A percentile compares a stretch with the other conserved stretches of the same genome.
These are phyloP conservation scores for Polytrichum commune DNA, from an alignment of 225 moss, liverwort and hornwort genomes.

Conservation along the genomic window DNA sequence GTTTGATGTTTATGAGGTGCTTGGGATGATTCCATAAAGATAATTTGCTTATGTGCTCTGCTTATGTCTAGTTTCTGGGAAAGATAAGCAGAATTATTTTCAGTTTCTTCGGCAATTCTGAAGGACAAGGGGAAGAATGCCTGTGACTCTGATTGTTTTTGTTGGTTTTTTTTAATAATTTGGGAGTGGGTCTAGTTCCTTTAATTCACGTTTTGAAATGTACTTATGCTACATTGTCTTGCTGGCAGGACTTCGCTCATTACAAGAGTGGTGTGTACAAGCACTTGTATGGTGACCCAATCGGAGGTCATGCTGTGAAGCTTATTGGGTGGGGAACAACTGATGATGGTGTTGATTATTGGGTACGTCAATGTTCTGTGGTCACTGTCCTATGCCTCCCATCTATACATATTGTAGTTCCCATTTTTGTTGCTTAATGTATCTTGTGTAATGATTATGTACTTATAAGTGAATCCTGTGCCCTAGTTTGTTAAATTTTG, in stretches of 20 bases:
- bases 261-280: slow-evolving; percentile 86
- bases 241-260: slow-evolving; percentile 71
- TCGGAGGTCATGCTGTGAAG: slow-evolving; percentile 96
- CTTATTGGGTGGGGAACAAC: slow-evolving; percentile 90
- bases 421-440: not conserved
- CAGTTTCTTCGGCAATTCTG: no score
- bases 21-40: no score
- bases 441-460: not conserved
- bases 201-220: not conserved
- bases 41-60: no score
- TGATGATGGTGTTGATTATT: slow-evolving; percentile 79
- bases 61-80: no score
- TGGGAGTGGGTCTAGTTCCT: no score
- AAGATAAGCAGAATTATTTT: no score
- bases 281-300: slow-evolving; percentile 64
- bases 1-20: slow-evolving; percentile 76
- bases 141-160: no score
- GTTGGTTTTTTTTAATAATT: no score
- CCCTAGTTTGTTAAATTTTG: not conserved
- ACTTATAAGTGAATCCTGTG: not conserved
- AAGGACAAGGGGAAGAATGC: no score
- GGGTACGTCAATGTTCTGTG: slow-evolving; percentile 37
- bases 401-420: not conserved
- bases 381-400: not conserved
- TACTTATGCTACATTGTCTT: not conserved